Conservation (phyloP, 495 filamentous ascomycete species). For the Apiosordaria backusii region DNA sequence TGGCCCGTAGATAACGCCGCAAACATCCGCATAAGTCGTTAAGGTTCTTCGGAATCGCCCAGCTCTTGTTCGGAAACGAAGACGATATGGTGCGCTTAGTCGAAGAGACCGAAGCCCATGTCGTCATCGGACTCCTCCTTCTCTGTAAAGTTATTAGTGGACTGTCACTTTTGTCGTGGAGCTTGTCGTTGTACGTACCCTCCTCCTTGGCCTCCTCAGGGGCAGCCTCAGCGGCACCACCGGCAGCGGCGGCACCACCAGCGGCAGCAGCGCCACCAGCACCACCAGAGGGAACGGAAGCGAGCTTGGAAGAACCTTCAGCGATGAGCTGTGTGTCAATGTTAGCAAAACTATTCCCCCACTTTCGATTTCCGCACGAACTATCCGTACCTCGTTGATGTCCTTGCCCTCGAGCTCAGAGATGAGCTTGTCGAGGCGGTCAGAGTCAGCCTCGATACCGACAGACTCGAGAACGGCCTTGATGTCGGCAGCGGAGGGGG, state of each 20-base stretch:
- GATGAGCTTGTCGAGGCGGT: constrained; percentile 80
- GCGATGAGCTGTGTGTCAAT: constrained; percentile 69
- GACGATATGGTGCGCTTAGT: constrained; percentile 54
- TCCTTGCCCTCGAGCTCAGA: constrained; percentile 96
- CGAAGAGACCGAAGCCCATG: constrained; percentile 99
- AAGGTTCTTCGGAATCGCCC: constrained; percentile 28
- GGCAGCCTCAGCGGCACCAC: constrained; percentile 63
- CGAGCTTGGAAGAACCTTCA: constrained; percentile 88
- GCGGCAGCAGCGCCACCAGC: constrained; percentile 63
- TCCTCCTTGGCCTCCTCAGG: constrained; percentile 73
- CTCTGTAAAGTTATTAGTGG: constrained; percentile 42
- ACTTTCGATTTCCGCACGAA: neutral
- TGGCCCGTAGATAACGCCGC: constrained; percentile 14
- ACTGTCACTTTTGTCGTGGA: neutral
- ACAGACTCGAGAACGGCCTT: constrained; percentile 89
- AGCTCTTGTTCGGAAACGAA: constrained; percentile 6
- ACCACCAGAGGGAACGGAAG: constrained; percentile 94
- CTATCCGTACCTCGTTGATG: constrained; percentile 77
- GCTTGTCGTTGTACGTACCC: constrained; percentile 42
- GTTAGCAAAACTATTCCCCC: constrained; percentile 21
- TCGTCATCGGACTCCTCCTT: constrained; percentile 96
- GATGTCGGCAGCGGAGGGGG: constrained; percentile 81
- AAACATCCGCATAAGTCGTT: constrained; percentile 17
- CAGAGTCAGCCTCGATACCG: constrained; percentile 89
- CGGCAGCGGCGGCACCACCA: constrained; percentile 61